Base-by-base conservation (phyloP, 139 green algal genomes). In the Tetradesmus lagerheimii region DNA sequence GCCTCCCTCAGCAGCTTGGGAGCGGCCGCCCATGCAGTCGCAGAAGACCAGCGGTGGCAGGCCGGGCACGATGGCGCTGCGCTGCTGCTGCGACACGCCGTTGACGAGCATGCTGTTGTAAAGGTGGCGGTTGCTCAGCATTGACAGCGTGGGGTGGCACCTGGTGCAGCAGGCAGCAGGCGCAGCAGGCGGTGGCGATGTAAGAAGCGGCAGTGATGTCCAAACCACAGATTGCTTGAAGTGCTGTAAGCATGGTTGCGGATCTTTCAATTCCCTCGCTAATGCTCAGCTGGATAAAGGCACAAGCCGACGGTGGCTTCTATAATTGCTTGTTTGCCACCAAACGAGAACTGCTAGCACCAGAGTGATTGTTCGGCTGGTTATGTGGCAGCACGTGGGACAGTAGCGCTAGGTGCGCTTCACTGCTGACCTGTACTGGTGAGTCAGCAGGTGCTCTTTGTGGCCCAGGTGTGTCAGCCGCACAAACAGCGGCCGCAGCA, bases 401-500 rank as follows among this genome's bases (percentile, higher is more conserved):
- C 14, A 57, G 4, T 6, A 71, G 18, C 1, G 57, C 23, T 31
- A 29, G 27, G 53, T 67, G 5, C 4, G 8, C 25, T 39, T 25
- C 25, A 25, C 37, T 1, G 27, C 86, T 11, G 25, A 95, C 93
- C 94, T 91, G 91, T 98, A 98, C 90, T 98, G 96, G 9, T 89
- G 85, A 11, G 93, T 87, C 62, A 98, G 94, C 79, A 99, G 89
- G 91, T 97, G 92, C 29, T 92, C 85, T 0, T 41, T 20, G 78
- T 94, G 89, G 1, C 97, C 97, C 71, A 96, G 47, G 29, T 93
- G 86, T 27, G 90, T 75, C 39, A 99, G 92, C 62, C 97, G 93
- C 86, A 96, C 94, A 92, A 99, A 98, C 92, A 98, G 80, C 9
- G 96, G 93, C 43, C 97, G 91, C 34, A 92, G 74, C 85, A 98